Conservation (phyloP, 352 stramenopile genomes). For the Phytophthora tentaculata region DNA sequence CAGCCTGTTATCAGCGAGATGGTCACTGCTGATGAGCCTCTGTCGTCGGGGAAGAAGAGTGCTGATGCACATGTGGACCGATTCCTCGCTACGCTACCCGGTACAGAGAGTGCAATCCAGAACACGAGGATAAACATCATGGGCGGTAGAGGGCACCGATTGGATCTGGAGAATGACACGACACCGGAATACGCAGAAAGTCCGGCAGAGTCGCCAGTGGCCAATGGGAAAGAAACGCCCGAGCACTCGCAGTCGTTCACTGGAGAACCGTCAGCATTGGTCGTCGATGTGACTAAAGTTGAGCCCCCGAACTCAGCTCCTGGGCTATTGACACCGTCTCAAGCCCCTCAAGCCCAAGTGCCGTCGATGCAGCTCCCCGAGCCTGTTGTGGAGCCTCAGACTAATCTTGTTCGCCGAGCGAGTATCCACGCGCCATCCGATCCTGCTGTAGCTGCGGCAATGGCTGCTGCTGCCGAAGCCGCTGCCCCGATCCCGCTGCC, state of each 20-base stretch:
- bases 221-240: constrained; percentile 28
- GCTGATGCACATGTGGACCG: constrained; percentile 64
- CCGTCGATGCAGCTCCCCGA: constrained; percentile 43
- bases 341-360: constrained; percentile 28
- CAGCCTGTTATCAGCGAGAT: constrained; percentile 41
- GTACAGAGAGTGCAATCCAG: constrained; percentile 92
- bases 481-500: constrained; percentile 2
- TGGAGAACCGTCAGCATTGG: constrained; percentile 14
- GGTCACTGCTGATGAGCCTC: constrained; percentile 49
- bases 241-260: constrained; percentile 41
- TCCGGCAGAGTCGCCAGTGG: constrained; percentile 19
- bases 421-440: constrained; percentile 38
- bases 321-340: constrained; percentile 40
- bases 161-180: constrained; percentile 77
- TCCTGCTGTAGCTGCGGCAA: constrained; percentile 17
- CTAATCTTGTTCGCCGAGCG: constrained; percentile 34
- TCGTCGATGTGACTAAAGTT: constrained; percentile 8
- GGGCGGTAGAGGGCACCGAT: constrained; percentile 88
- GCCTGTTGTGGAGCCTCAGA: constrained; percentile 33
- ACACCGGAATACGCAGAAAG: constrained; percentile 48
- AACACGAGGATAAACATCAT: constrained; percentile 92
- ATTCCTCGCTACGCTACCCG: constrained; percentile 85
- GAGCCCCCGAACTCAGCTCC: constrained; percentile 38
- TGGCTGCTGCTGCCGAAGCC: constrained; percentile 12
- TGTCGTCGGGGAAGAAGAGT: constrained; percentile 53